phyloP scores from a whole-genome alignment of 1,284 basidiomycete genomes.

The Cutaneotrichosporon mucoides region DNA sequence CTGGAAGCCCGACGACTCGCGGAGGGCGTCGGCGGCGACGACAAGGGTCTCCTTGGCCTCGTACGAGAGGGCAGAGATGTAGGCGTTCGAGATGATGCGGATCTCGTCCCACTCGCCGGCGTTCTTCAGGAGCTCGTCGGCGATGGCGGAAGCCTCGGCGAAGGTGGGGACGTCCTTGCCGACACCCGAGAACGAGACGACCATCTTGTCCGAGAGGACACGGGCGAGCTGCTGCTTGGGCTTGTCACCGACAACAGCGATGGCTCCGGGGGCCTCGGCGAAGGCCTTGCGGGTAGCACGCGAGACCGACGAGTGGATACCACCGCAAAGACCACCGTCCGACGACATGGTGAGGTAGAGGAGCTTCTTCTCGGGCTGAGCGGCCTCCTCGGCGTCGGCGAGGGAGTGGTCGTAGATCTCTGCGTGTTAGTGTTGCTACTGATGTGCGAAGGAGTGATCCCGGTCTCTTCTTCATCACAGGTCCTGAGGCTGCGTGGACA shows the following conservation, averaged over 20 bases:
- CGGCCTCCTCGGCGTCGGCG: constrained; percentile 31
- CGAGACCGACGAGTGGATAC: constrained; percentile 96
- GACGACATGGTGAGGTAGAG: constrained; percentile 93
- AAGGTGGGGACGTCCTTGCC: constrained; percentile 97
- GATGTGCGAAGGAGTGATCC: too few species aligned
- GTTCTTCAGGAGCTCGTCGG: constrained; percentile 85
- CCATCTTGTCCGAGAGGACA: constrained; percentile 62
- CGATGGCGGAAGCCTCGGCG: constrained; percentile 87
- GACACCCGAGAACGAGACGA: constrained; percentile 93
- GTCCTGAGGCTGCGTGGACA: too few species aligned
- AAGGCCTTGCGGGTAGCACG: constrained; percentile 75
- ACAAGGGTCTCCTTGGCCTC: constrained; percentile 74
- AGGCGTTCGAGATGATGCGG: constrained; percentile 91
- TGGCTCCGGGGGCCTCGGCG: constrained; percentile 58
- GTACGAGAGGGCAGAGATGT: constrained; percentile 89
- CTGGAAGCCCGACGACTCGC: constrained; percentile 78
- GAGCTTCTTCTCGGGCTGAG: constrained; percentile 63
- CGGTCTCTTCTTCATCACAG: too few species aligned
- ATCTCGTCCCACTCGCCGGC: constrained; percentile 82
- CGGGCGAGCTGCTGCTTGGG: constrained; percentile 88
- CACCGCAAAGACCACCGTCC: constrained; percentile 99
- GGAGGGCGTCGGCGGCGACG: constrained; percentile 72
- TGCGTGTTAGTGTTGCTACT: constrained; percentile 40
- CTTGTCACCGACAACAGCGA: constrained; percentile 96
- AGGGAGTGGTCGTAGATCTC: constrained; percentile 74